Percentiles rank a stretch among this genome's conserved stretches.
phyloP scores from a whole-genome alignment of 108 stramenopile genomes.

The Nitzschia sp. region DNA sequence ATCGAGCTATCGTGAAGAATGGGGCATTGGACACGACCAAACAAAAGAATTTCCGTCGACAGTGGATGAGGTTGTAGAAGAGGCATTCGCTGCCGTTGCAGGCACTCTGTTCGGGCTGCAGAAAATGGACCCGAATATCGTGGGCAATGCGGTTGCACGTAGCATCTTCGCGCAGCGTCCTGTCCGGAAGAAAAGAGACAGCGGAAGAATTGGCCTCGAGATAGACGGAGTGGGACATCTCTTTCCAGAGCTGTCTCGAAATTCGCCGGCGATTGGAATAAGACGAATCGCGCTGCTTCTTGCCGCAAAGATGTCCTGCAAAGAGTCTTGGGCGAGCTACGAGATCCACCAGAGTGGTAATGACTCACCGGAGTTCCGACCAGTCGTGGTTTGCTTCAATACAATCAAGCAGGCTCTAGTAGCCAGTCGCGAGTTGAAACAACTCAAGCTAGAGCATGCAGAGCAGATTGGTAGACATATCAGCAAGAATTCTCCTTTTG shows the following conservation, averaged over 20 bases:
- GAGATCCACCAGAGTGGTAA: conserved; percentile 1
- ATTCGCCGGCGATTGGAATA: conserved; percentile 41
- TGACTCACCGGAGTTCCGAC: conserved; percentile 4
- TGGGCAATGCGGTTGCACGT: conserved; percentile 56
- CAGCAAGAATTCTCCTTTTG: conserved; percentile 15
- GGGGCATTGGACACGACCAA: neutral
- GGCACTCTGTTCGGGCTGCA: conserved; percentile 59
- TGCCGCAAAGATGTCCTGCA: conserved; percentile 40
- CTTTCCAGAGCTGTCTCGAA: neutral
- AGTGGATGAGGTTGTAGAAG: conserved; percentile 57
- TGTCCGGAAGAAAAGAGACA: conserved; percentile 39
- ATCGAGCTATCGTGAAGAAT: conserved; percentile 32
- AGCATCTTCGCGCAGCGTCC: conserved; percentile 61
- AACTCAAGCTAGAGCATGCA: neutral
- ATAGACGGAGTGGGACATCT: conserved; percentile 61
- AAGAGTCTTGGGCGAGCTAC: conserved; percentile 32
- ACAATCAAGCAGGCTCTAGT: conserved; percentile 63
- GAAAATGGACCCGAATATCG: conserved; percentile 59
- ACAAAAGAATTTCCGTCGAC: conserved; percentile 40
- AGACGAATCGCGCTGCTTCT: conserved; percentile 54
- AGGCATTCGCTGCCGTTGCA: conserved; percentile 56
- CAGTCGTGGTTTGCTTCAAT: conserved; percentile 66
- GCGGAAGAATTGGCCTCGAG: conserved; percentile 72
- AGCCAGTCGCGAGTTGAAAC: conserved; percentile 53
- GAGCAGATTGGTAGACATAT: conserved; percentile 10